phyloP scores from a whole-genome alignment of 108 stramenopile species.

The Cafeteria roenbergensis region DNA sequence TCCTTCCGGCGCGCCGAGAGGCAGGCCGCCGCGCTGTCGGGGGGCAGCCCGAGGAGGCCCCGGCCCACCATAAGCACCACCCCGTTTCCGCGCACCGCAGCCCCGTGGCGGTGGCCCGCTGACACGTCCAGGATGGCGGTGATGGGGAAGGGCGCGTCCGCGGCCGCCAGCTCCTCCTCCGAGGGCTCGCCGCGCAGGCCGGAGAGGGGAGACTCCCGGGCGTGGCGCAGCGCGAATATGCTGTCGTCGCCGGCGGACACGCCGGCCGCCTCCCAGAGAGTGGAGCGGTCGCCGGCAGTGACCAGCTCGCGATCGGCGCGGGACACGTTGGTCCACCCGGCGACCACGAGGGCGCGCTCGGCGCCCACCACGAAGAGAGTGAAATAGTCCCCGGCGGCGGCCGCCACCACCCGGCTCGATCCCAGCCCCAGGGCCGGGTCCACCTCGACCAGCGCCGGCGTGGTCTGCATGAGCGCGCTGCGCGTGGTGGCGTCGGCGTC shows the following conservation, averaged over 20 bases:
- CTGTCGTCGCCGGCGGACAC: no score
- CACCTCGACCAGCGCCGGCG: background rate
- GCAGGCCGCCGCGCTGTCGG: background rate
- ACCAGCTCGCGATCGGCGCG: background rate
- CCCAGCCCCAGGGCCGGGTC: background rate
- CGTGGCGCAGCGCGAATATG: background rate
- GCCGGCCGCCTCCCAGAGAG: background rate
- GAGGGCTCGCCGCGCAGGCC: background rate
- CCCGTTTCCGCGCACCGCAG: background rate
- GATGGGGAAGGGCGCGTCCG: background rate
- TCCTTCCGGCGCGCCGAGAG: background rate
- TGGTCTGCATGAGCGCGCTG: background rate
- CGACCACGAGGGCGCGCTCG: background rate
- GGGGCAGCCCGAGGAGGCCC: background rate
- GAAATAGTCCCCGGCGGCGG: background rate
- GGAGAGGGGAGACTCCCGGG: background rate
- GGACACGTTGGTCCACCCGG: no score
- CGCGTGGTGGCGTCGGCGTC: background rate
- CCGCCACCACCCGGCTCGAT: background rate
- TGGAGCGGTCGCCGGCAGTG: background rate
- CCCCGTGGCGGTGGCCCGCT: background rate
- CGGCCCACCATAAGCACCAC: background rate
- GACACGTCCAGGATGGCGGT: background rate
- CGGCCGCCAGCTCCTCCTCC: background rate
- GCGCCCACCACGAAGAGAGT: background rate